Base-by-base conservation (phyloP, 768 basidiomycete genomes). In the Rhizopogon vulgaris region DNA sequence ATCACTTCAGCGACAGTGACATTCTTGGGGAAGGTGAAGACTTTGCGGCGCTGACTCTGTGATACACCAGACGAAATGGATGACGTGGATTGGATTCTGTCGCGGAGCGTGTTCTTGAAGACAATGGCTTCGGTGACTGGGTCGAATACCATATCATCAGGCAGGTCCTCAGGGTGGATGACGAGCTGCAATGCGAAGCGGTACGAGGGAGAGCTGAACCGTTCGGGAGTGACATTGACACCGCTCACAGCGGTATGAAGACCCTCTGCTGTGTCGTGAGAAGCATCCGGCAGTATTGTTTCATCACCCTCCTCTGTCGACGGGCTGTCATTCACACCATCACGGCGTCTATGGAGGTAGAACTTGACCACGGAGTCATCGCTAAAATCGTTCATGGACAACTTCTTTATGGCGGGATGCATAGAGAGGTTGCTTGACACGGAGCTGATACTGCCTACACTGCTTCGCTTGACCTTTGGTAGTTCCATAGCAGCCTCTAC, bases 341-440 rank as follows among this genome's bases (percentile, higher is more conserved):
- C 65, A 4, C 69, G 62, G 25, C 78, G 73, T 49, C 90, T 75
- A 66, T 97, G 93, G 56, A 98, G 69, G 69, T 96, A 99, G 69
- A 98, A 88, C 69, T 97, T 98, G 70, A 98, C 94, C 0, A 87
- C 85, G 3, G 94, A 93, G 64, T 98, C 96, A 59, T 99, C 96
- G 39, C 90, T 90, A 63, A 94, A 98, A 65, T 98, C 96, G 60
- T 94, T 96, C 92, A 96, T 95, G 41, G 89, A 83, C 38, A 98
- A 73, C 64, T 89, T 90, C 63, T 83, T 85, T 69, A 98, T 99
- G 14, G 96, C 94, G 15, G 95, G 94, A 63, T 97, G 91, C 81
- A 90, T 86, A 3, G 88, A 90, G 25, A 98, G 75, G 63, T 94
- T 94, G 63, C 90, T 94, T 32, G 87, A 78, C 22, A 99, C 75